Percentiles rank a stretch among this genome's conserved stretches.
Evolutionary conservation across 75 land plant genomes (phyloP).

Genomic region (Cupressus sempervirens): DNA sequence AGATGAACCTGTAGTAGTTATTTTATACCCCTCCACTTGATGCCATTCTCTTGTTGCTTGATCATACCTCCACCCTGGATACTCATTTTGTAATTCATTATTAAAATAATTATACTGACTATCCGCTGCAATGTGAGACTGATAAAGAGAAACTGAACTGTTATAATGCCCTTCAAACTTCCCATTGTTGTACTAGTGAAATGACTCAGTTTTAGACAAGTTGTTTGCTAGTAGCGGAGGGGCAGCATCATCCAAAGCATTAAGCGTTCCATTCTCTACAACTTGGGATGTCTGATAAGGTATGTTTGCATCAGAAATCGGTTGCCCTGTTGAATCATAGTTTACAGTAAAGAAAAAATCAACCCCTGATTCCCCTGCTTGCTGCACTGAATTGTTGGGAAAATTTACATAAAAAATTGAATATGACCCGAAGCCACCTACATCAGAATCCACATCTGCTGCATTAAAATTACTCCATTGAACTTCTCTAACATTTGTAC

Average conservation of each 20-base stretch:
- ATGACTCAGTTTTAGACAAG: neutral
- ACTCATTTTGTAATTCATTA: slow-evolving; percentile 55
- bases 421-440: slow-evolving; percentile 52
- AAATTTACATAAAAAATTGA: slow-evolving; percentile 60
- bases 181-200: slow-evolving; percentile 9
- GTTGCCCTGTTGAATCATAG: neutral
- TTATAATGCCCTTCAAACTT: slow-evolving; percentile 1
- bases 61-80: slow-evolving; percentile 93
- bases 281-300: slow-evolving; percentile 1
- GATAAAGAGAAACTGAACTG: neutral
- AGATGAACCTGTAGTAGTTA: neutral
- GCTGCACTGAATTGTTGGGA: slow-evolving; percentile 9
- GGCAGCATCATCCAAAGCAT: neutral
- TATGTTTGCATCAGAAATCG: neutral
- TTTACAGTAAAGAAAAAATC: neutral
- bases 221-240: neutral
- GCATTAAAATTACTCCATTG: slow-evolving; percentile 68
- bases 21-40: slow-evolving; percentile 49
- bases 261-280: neutral
- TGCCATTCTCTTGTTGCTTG: slow-evolving; percentile 69
- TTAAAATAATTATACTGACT: slow-evolving; percentile 19
- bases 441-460: slow-evolving; percentile 18
- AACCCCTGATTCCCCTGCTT: slow-evolving; percentile 3
- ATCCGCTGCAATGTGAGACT: slow-evolving; percentile 8
- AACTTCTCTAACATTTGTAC: slow-evolving; percentile 46